Evolutionary conservation across 148 eudicot genomes (phyloP).

Genomic region (Bassia scoparia): DNA sequence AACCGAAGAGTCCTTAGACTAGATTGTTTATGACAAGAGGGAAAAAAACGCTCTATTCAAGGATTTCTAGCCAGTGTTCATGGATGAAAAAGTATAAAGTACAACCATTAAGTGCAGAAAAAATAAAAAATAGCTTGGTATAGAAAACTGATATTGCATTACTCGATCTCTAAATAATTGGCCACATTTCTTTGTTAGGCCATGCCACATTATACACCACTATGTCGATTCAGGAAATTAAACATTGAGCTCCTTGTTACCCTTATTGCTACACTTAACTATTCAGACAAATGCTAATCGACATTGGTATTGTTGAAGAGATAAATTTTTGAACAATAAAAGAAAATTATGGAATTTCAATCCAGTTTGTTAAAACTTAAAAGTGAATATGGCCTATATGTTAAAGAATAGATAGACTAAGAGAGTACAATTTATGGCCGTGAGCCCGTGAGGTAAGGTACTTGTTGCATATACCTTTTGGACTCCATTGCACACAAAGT

Average conservation of each 20-base stretch:
- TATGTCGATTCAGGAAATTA: not conserved
- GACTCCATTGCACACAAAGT: slow-evolving; percentile 98
- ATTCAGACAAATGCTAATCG: not conserved
- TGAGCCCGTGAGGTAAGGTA: not conserved
- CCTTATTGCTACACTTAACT: not conserved
- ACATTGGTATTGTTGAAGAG: not conserved
- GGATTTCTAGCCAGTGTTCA: not conserved
- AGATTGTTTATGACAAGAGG: not conserved
- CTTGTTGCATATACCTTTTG: slow-evolving; percentile 50
- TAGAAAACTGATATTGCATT: not conserved
- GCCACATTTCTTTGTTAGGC: not conserved
- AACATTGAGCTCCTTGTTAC: not conserved
- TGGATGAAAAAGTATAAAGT: not conserved
- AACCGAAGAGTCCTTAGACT: not conserved
- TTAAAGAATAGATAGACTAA: not conserved
- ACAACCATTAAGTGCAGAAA: not conserved
- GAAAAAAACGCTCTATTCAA: not conserved
- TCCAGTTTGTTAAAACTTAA: not conserved
- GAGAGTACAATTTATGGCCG: not conserved
- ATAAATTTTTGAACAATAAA: not conserved
- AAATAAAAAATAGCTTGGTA: not conserved
- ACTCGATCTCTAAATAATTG: not conserved
- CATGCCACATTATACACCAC: not conserved
- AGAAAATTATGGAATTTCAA: not conserved
- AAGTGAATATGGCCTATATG: not conserved